These are phyloP conservation scores for Schizonepeta tenuifolia DNA, from an alignment of 257 asterid genomes.

Conservation along the genomic window DNA sequence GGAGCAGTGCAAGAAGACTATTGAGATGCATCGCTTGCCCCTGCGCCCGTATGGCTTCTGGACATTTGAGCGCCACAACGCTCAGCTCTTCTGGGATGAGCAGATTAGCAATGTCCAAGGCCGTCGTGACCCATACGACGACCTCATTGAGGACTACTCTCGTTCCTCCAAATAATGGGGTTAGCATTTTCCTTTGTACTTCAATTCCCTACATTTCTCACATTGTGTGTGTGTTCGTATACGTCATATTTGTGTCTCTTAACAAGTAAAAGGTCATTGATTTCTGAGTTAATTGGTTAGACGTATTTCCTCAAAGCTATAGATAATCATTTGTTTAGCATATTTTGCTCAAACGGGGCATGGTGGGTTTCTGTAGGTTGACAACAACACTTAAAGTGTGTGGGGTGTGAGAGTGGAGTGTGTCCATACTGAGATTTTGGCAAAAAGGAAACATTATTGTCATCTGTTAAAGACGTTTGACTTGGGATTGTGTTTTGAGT, in stretches of 20 bases:
- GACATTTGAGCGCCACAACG: constrained; percentile 84
- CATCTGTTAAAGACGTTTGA: too few relatives aligned
- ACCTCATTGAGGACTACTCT: constrained; percentile 43
- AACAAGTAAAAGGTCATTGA: not conserved
- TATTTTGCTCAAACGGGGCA: not conserved
- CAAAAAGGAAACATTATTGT: not conserved
- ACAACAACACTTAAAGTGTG: not conserved
- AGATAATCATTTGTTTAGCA: not conserved
- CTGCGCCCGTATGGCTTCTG: constrained; percentile 88
- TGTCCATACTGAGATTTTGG: not conserved
- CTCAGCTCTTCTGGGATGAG: constrained; percentile 61
- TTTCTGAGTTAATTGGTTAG: not conserved
- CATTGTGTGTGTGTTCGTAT: too few relatives aligned
- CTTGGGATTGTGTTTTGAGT: not conserved
- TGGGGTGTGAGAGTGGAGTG: too few relatives aligned
- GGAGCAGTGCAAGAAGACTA: constrained; percentile 45
- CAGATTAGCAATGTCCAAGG: constrained; percentile 83
- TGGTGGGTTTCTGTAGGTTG: not conserved
- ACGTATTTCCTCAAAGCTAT: not conserved
- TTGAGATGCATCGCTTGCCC: constrained; percentile 76
- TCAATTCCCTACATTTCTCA: not conserved
- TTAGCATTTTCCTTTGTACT: not conserved
- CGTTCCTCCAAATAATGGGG: constrained; percentile 33
- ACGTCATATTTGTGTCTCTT: not conserved
- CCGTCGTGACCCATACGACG: constrained; percentile 87